Evolutionary conservation across 148 eudicot genomes (phyloP).

Genomic region (Euryodendron excelsum): DNA sequence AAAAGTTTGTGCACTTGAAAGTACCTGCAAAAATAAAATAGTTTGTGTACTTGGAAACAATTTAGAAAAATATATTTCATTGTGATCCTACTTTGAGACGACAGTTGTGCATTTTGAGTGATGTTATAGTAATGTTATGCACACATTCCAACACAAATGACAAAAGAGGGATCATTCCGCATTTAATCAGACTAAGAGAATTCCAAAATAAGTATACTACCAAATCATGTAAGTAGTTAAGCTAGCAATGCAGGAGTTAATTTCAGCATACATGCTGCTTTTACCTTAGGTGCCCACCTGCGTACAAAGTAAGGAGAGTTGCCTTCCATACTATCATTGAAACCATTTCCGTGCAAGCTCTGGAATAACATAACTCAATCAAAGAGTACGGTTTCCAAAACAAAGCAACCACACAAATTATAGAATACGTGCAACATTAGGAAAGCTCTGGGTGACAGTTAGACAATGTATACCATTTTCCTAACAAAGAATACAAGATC

Average conservation of each 20-base stretch:
- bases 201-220: background rate
- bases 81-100: background rate
- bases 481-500: slow-evolving; percentile 91
- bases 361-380: slow-evolving; percentile 22
- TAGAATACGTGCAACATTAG: background rate
- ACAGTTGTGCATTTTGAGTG: background rate
- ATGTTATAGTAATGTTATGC: background rate
- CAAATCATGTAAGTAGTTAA: background rate
- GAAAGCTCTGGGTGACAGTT: background rate
- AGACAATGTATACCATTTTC: slow-evolving; percentile 53
- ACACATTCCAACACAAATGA: background rate
- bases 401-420: background rate
- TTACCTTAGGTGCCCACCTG: slow-evolving; percentile 99
- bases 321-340: slow-evolving; percentile 50
- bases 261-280: slow-evolving; percentile 19
- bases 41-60: too few species aligned
- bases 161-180: background rate
- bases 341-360: slow-evolving; percentile 39
- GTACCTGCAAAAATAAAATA: too few species aligned
- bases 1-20: too few species aligned
- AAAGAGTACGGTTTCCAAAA: background rate
- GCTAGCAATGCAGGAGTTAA: background rate
- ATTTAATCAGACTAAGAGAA: background rate
- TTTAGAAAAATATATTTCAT: background rate
- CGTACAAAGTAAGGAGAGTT: slow-evolving; percentile 93